Evolutionary conservation across 805 yeast species (phyloP).

Genomic region (Wickerhamomyces sydowiorum): DNA sequence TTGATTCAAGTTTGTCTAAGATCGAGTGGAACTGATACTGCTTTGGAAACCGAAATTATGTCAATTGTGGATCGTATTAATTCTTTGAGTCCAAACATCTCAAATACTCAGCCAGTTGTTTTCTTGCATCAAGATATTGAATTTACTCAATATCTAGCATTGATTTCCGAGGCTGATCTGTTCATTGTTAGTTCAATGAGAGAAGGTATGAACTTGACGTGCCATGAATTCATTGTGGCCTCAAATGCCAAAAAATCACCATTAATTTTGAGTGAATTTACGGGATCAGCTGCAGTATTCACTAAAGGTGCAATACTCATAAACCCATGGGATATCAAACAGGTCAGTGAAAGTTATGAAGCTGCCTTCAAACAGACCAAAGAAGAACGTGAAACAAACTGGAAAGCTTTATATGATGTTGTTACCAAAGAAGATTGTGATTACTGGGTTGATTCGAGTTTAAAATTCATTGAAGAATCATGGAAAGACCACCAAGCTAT

Average conservation of each 20-base stretch:
- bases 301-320: constrained; percentile 66
- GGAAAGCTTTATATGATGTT: constrained; percentile 55
- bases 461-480: constrained; percentile 43
- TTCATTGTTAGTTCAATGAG: constrained; percentile 88
- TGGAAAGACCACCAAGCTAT: constrained; percentile 46
- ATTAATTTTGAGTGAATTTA: constrained; percentile 82
- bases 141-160: constrained; percentile 83
- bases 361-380: constrained; percentile 58
- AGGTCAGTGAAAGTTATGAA: constrained; percentile 59
- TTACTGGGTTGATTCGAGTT: constrained; percentile 62
- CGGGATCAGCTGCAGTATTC: constrained; percentile 85
- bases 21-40: constrained; percentile 42
- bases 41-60: constrained; percentile 67
- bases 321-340: constrained; percentile 85
- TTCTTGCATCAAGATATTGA: constrained; percentile 84
- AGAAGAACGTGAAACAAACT: constrained; percentile 53
- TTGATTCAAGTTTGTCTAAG: constrained; percentile 78
- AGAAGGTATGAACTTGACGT: constrained; percentile 95
- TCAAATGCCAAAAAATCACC: constrained; percentile 71
- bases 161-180: constrained; percentile 78
- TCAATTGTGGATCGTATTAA: constrained; percentile 82
- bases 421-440: constrained; percentile 65
- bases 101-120: constrained; percentile 78
- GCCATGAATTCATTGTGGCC: constrained; percentile 88
- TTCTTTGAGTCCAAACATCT: constrained; percentile 63